Evolutionary conservation across 2,329 filamentous ascomycete genomes (phyloP).

Genomic region (Cadophora gregata): DNA sequence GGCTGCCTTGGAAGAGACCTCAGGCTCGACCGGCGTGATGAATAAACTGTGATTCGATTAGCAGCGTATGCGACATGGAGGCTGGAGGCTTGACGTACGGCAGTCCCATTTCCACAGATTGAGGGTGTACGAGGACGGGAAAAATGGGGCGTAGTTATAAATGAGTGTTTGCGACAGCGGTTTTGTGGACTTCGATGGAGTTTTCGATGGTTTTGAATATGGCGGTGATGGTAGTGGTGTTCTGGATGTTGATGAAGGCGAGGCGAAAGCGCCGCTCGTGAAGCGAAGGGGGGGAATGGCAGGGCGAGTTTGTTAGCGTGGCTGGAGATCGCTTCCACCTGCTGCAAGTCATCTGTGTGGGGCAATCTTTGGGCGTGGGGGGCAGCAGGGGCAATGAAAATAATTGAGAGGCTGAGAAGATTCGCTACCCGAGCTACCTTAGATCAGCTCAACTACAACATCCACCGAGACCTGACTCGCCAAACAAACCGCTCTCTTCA

Average conservation of each 20-base stretch:
- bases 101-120: slow-evolving; percentile 41
- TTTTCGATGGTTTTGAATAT: slow-evolving; percentile 30
- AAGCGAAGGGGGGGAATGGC: background rate
- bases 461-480: slow-evolving; percentile 8
- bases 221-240: slow-evolving; percentile 23
- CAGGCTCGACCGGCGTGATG: slow-evolving; percentile 41
- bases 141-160: slow-evolving; percentile 6
- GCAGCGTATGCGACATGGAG: slow-evolving; percentile 30
- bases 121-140: slow-evolving; percentile 1
- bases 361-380: background rate
- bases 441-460: background rate
- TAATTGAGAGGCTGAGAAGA: slow-evolving; percentile 15
- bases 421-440: background rate
- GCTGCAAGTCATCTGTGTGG: slow-evolving; percentile 21
- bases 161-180: slow-evolving; percentile 31
- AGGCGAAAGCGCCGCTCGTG: background rate
- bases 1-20: slow-evolving; percentile 36
- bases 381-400: slow-evolving; percentile 10
- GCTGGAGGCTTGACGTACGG: slow-evolving; percentile 39
- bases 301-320: slow-evolving; percentile 15
- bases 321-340: slow-evolving; percentile 8
- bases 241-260: slow-evolving; percentile 19
- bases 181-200: slow-evolving; percentile 23
- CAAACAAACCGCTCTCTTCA: background rate
- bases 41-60: slow-evolving; percentile 42